A percentile compares a stretch with the other conserved stretches of the same genome.
These are phyloP conservation scores for Kuraishia floccosa DNA, from an alignment of 805 yeast genomes.

Conservation along the genomic window DNA sequence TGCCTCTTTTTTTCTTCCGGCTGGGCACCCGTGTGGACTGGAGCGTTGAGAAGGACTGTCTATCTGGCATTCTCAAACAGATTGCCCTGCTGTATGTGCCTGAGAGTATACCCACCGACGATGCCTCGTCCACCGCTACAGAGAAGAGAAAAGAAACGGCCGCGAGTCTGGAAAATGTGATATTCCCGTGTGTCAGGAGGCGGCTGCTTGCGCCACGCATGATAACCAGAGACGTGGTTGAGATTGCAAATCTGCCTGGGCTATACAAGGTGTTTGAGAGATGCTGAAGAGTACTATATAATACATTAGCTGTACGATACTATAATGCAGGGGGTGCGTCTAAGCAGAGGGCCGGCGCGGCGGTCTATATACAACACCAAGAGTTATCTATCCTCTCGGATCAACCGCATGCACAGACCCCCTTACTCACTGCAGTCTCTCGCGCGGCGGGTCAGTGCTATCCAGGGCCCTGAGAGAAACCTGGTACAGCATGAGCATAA, in stretches of 20 bases:
- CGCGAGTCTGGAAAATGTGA: slow-evolving; percentile 35
- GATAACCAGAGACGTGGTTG: slow-evolving; percentile 48
- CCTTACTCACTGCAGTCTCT: too few relatives aligned
- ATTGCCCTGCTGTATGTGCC: slow-evolving; percentile 71
- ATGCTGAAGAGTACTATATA: slow-evolving; percentile 50
- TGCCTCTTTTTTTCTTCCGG: slow-evolving; percentile 57
- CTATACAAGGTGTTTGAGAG: slow-evolving; percentile 88
- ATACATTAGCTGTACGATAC: slow-evolving; percentile 3
- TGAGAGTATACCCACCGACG: slow-evolving; percentile 24
- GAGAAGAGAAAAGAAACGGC: slow-evolving; percentile 15
- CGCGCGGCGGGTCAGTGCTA: background rate
- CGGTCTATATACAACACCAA: background rate
- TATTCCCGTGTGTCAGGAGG: slow-evolving; percentile 58
- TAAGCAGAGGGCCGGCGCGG: too few relatives aligned
- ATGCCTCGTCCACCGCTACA: slow-evolving; percentile 13
- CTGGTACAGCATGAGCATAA: slow-evolving; percentile 87
- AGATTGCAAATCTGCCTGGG: slow-evolving; percentile 87
- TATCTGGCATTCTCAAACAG: slow-evolving; percentile 53
- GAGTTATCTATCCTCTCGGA: background rate
- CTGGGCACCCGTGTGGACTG: slow-evolving; percentile 52
- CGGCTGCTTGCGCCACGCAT: slow-evolving; percentile 52
- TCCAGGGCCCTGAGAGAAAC: slow-evolving; percentile 50
- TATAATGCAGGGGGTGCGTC: background rate
- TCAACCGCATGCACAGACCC: too few relatives aligned
- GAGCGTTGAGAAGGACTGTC: slow-evolving; percentile 56